A percentile compares a stretch with the other conserved stretches of the same genome.
phyloP scores from a whole-genome alignment of 2,329 filamentous ascomycete genomes.

The Calonectria hawksworthii region DNA sequence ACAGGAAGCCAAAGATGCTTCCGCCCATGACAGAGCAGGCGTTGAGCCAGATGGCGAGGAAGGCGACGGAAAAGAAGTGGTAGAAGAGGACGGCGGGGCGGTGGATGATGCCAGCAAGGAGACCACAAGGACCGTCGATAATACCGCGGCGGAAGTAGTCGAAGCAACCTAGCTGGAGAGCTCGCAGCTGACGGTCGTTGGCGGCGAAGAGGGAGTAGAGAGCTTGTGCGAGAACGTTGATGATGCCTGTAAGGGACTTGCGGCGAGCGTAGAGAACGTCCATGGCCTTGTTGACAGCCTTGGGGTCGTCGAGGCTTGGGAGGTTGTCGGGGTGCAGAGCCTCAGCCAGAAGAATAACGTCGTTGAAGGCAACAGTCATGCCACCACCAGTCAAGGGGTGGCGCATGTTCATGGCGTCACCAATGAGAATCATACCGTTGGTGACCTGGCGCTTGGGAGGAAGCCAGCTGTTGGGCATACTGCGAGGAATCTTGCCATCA shows the following conservation, averaged over 20 bases:
- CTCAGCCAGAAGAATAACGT: conserved; percentile 82
- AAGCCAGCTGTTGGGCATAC: conserved; percentile 97
- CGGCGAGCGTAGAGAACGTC: conserved; percentile 86
- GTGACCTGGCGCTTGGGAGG: conserved; percentile 75
- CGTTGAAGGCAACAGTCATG: conserved; percentile 98
- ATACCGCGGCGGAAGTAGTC: conserved; percentile 86
- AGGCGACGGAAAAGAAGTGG: conserved; percentile 95
- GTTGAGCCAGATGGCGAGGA: conserved; percentile 84
- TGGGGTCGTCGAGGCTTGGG: conserved; percentile 77
- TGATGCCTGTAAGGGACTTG: conserved; percentile 85
- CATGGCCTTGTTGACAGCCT: conserved; percentile 77
- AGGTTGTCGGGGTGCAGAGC: conserved; percentile 79
- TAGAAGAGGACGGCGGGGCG: conserved; percentile 84
- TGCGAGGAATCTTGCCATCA: conserved; percentile 79
- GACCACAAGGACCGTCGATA: conserved; percentile 82
- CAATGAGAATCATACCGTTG: conserved; percentile 82
- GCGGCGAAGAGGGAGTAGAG: conserved; percentile 94
- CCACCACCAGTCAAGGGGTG: conserved; percentile 96
- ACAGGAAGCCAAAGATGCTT: conserved; percentile 56
- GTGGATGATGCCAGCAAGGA: conserved; percentile 86
- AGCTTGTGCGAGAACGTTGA: conserved; percentile 98
- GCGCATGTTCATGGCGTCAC: conserved; percentile 99
- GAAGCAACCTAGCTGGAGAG: conserved; percentile 92
- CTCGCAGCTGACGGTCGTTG: conserved; percentile 80
- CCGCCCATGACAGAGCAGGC: conserved; percentile 55